phyloP scores from a whole-genome alignment of 2,329 filamentous ascomycete genomes.

The Colletotrichum somersetense region DNA sequence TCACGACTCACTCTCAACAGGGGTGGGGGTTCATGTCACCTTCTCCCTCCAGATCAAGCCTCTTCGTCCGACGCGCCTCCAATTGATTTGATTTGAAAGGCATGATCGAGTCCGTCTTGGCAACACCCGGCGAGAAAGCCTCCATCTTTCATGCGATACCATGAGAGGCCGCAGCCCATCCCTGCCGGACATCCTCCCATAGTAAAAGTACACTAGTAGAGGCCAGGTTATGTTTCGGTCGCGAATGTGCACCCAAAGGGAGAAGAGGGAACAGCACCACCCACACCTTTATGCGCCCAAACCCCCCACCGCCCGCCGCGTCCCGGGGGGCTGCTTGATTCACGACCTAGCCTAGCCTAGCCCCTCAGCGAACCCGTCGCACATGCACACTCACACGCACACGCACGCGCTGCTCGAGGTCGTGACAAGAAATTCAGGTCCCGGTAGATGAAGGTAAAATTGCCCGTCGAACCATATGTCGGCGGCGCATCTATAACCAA shows the following conservation, averaged over 20 bases:
- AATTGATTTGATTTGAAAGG: background rate
- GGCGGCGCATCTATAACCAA: conserved; percentile 20
- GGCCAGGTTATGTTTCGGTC: background rate
- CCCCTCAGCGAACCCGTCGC: background rate
- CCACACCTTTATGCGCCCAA: conserved; percentile 35
- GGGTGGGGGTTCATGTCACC: background rate
- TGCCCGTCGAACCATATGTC: conserved; percentile 40
- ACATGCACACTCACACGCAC: too few species aligned
- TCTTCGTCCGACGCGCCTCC: background rate
- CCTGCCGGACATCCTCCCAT: conserved; percentile 21
- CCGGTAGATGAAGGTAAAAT: background rate
- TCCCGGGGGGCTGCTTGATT: conserved; percentile 32
- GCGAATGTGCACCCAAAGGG: conserved; percentile 15
- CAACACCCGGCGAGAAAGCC: conserved; percentile 11
- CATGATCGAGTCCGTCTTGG: conserved; percentile 21
- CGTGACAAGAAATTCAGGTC: background rate
- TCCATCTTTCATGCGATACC: conserved; percentile 33
- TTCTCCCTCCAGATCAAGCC: conserved; percentile 20
- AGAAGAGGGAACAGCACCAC: conserved; percentile 26
- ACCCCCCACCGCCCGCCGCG: conserved; percentile 2
- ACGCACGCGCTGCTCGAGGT: conserved; percentile 1
- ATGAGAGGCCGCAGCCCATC: conserved; percentile 3
- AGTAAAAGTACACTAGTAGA: too few species aligned
- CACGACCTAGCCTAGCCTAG: background rate
- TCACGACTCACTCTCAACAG: background rate